These are phyloP conservation scores for Candida ficus DNA, from an alignment of 805 yeast species.

Conservation along the genomic window DNA sequence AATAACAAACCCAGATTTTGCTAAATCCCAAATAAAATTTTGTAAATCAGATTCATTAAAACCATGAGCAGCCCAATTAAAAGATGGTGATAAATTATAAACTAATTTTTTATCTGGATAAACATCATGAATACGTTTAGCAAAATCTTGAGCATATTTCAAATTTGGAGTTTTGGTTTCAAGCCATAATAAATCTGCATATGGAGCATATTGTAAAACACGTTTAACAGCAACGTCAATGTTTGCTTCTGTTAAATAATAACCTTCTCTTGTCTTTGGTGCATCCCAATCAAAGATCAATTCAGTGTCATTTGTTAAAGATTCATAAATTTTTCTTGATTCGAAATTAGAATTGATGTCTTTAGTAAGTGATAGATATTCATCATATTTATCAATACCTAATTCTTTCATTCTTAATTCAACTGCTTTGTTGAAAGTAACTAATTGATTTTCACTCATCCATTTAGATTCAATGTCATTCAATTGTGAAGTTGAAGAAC, in stretches of 20 bases:
- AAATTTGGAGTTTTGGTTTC: conserved; percentile 58
- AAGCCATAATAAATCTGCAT: conserved; percentile 56
- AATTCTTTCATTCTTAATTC: conserved; percentile 17
- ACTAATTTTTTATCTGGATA: conserved; percentile 53
- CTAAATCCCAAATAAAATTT: conserved; percentile 48
- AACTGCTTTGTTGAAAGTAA: conserved; percentile 49
- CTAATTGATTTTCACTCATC: conserved; percentile 36
- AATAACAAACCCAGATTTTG: conserved; percentile 50
- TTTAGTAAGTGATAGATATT: conserved; percentile 18
- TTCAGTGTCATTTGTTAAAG: conserved; percentile 9
- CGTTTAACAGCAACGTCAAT: conserved; percentile 51
- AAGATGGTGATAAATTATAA: conserved; percentile 56
- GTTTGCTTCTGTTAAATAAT: conserved; percentile 43
- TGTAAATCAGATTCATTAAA: conserved; percentile 41
- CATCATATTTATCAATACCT: conserved; percentile 25
- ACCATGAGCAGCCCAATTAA: conserved; percentile 57
- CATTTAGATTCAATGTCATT: conserved; percentile 40
- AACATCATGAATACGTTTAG: conserved; percentile 38
- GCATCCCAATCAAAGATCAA: conserved; percentile 51
- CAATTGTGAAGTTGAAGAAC: conserved; percentile 31
- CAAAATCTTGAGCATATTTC: conserved; percentile 27
- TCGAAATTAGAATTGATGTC: conserved; percentile 14
- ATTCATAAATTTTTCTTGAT: conserved; percentile 19
- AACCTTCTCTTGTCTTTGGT: conserved; percentile 55
- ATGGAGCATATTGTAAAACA: conserved; percentile 50